Base-by-base conservation (phyloP, 441 rosid genomes). In the Erysimum pusillum region DNA sequence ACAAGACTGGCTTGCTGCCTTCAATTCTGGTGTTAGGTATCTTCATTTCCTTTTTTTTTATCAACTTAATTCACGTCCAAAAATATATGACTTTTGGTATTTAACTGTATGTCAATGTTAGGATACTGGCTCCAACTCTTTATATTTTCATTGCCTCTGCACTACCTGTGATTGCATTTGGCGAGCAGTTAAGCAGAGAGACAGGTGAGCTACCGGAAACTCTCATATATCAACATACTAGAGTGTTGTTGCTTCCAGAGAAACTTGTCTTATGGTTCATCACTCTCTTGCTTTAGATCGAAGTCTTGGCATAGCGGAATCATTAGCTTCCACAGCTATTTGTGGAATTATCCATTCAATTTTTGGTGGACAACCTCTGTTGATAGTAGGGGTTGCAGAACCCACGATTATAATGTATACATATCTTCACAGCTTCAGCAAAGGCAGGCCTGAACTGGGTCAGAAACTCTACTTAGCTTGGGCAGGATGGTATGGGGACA, bases 101-200 rank as follows among this genome's bases (percentile, higher is more conserved):
- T 58, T 52, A 2, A 53, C 18, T n/a, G 28, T 28, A 28, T 28
- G 31, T 51, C 12, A 67, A 14, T 75, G 2, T 66, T 87, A 89
- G 94, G 85, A 86, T 92, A 53, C 44, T 92, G 75, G 95, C 95
- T 69, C 98, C 97, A 63, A 88, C 95, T 54, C 75, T 84, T 2
- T 92, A 88, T 66, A 87, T 88, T 66, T 94, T 94, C 88, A 92
- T 94, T 79, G 97, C 98, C 60, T 94, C 98, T 51, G 97, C 97
- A 13, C 87, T 94, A 68, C 97, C 96, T 39, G 98, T 92, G 14
- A 87, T 91, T 68, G 97, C 97, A 66, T 94, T 94, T 38, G 98
- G 98, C 66, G 97, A 88, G 82, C 98, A 94, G 85, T 75, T 94
- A 58, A 88, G 86, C 73, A 82, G 91, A 67, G 94, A 89, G 49